Evolutionary conservation across 2,329 filamentous ascomycete genomes (phyloP).

Genomic region (Sclerotinia minor): DNA sequence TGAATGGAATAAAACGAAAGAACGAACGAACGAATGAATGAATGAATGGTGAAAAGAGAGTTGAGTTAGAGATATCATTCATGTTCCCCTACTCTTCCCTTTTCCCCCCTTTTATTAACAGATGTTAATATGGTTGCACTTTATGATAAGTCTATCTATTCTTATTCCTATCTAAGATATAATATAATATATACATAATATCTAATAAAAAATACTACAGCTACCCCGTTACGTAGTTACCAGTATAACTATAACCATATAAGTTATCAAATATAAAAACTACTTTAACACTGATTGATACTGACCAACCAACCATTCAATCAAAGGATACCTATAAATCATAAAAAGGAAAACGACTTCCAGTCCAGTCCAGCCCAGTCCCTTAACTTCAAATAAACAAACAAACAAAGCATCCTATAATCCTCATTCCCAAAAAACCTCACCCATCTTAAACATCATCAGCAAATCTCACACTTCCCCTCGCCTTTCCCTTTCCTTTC

Average conservation of each 20-base stretch:
- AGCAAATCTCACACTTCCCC: slow-evolving; percentile 16
- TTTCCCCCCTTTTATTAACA: too few relatives aligned
- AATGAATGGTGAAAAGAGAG: background rate
- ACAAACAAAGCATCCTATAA: background rate
- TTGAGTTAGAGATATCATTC: background rate
- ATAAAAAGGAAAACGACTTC: too few relatives aligned
- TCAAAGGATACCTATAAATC: background rate
- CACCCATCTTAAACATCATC: background rate
- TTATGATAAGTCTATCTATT: too few relatives aligned
- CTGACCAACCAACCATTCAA: too few relatives aligned
- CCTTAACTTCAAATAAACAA: too few relatives aligned
- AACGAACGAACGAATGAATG: background rate
- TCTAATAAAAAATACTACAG: background rate
- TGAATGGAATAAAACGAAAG: background rate
- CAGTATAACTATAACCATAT: background rate
- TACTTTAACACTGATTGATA: background rate
- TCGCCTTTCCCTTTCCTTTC: slow-evolving; percentile 1
- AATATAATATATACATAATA: background rate
- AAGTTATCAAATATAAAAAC: background rate
- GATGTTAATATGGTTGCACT: background rate
- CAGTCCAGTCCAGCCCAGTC: too few relatives aligned
- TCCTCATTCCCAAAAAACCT: background rate
- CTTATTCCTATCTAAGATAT: background rate
- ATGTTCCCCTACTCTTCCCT: background rate
- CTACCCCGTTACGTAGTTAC: too few relatives aligned